Evolutionary conservation across 169 alveolate species (phyloP).

Genomic region (Plasmodium blacklocki): DNA sequence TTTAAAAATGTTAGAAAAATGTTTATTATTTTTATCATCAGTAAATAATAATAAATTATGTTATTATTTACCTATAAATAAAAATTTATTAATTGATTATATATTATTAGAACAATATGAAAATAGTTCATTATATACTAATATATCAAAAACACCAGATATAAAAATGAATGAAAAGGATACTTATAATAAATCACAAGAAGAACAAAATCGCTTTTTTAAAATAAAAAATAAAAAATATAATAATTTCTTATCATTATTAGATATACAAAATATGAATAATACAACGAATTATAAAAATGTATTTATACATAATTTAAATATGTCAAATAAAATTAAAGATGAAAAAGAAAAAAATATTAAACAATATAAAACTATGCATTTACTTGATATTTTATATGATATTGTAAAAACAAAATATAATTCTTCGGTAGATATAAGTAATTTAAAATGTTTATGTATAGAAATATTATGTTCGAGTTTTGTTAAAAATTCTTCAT

Average conservation of each 20-base stretch:
- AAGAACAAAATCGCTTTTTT: constrained; percentile 12
- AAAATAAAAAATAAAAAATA: constrained; percentile 51
- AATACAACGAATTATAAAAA: constrained; percentile 45
- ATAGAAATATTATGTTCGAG: constrained; percentile 66
- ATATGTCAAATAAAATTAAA: constrained; percentile 5
- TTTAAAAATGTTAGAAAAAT: constrained; percentile 66
- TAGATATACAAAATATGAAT: constrained; percentile 38
- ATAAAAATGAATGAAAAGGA: neutral
- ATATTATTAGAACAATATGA: constrained; percentile 72
- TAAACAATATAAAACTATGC: constrained; percentile 60
- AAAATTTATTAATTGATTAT: constrained; percentile 58
- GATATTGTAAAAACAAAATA: constrained; percentile 61
- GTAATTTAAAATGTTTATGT: constrained; percentile 68
- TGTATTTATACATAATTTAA: constrained; percentile 59
- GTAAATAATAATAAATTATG: constrained; percentile 72
- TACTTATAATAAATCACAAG: neutral
- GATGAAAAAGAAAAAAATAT: constrained; percentile 22
- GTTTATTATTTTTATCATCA: constrained; percentile 53
- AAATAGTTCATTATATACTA: neutral
- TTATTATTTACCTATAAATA: constrained; percentile 67
- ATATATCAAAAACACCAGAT: neutral
- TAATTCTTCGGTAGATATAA: constrained; percentile 41
- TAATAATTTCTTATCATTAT: constrained; percentile 31
- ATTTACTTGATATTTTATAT: constrained; percentile 47
- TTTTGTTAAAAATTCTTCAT: constrained; percentile 73